Evolutionary conservation across 371 early-diverging fungal genomes (phyloP).

Genomic region (Mortierella sp.): DNA sequence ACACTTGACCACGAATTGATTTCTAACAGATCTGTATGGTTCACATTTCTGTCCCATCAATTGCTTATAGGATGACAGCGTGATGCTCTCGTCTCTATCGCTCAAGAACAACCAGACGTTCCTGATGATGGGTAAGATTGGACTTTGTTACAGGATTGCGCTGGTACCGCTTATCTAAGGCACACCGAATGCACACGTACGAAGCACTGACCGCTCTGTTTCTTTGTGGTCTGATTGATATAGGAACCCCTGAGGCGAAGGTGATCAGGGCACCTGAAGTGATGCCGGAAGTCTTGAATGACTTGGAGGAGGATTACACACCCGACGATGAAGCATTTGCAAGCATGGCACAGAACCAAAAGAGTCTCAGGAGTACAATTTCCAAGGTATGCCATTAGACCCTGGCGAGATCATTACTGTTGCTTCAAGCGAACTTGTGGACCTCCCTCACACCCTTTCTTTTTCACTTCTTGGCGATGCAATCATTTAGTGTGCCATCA

Average conservation of each 20-base stretch:
- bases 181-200: too few relatives aligned
- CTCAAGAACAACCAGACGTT: conserved; percentile 62
- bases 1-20: background rate
- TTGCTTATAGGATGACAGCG: conserved; percentile 56
- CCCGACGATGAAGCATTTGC: conserved; percentile 57
- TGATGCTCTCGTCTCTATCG: conserved; percentile 58
- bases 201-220: background rate
- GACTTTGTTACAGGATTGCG: background rate
- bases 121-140: conserved; percentile 65
- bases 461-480: background rate
- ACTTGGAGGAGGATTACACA: conserved; percentile 62
- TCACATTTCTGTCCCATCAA: too few relatives aligned
- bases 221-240: background rate
- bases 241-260: conserved; percentile 59
- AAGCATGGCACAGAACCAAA: conserved; percentile 52
- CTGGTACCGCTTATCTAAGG: too few relatives aligned
- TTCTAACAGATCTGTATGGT: background rate
- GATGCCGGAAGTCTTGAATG: conserved; percentile 62
- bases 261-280: conserved; percentile 62
- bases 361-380: conserved; percentile 56
- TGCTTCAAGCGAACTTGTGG: background rate
- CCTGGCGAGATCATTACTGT: background rate
- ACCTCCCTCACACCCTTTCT: background rate
- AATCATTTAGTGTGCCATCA: conserved; percentile 60
- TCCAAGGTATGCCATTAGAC: conserved; percentile 31